Evolutionary conservation across 2,329 filamentous ascomycete genomes (phyloP), one percentile per base, ranked within the genome.

Genomic region (Hirsutella rhossiliensis): DNA sequence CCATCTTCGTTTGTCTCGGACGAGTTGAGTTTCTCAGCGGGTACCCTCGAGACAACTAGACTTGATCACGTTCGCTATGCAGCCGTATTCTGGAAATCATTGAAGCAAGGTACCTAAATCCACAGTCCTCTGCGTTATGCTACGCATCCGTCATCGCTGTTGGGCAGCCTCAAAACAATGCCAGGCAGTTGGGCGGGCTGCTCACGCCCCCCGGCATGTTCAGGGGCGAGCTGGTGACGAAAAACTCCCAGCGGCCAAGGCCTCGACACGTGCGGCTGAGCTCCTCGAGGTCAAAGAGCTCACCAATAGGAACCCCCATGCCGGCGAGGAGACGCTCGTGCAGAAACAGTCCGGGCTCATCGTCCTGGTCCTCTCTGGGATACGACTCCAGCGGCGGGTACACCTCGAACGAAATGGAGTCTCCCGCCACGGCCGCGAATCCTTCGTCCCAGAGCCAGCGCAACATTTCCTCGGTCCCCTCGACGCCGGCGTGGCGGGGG

Each of bases 211-310:
- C 67, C 27, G 65, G 64, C 46, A 70, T 66, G 42, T 73, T 72
- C 31, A 73, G 54, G 2, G 69, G 70, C 40, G 65, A 58, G 18
- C 66, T 71, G 1, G 64, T 63, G 18, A 76, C 54, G 47, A 76
- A 75, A 47, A 76, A 76, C 0, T 58, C 61, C 63, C 67, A 73
- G 13, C 68, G 44, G 12, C 62, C 65, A 6, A 67, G 63, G 47
- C 71, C 64, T 47, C 75, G 75, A 58, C 78, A 80, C 2, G 62
- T 71, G 63, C 71, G 55, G 12, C 57, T 56, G 39, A 63, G 47
- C 19, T 45, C 52, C 43, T 63, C 59, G 20, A 62, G 44, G 32
- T 64, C 58, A 28, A 62, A 62, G 1, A 61, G 45, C 38, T 69
- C 64, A 43, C 59, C 57, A 47, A 59, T 56, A 0, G 64, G 68